A percentile compares a stretch with the other conserved stretches of the same genome.
Evolutionary conservation across 2,329 filamentous ascomycete species (phyloP).

Genomic region (Colletotrichum brevisporum): DNA sequence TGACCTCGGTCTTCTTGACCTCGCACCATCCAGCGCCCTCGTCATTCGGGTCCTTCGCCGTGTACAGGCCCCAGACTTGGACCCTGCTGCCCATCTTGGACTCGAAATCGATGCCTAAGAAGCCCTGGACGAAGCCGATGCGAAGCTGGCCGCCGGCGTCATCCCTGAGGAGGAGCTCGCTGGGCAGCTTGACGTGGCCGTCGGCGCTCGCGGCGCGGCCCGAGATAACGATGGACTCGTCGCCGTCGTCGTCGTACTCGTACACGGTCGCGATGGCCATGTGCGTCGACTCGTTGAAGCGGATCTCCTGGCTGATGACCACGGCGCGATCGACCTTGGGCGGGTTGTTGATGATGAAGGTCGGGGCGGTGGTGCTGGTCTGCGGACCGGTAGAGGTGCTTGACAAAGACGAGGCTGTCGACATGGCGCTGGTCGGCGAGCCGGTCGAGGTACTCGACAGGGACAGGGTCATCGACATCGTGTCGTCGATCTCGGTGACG

Average conservation of each 20-base stretch:
- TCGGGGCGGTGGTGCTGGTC: background rate
- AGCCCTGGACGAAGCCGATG: background rate
- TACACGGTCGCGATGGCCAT: constrained; percentile 7
- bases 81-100: background rate
- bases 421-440: no score
- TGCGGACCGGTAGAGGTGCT: no score
- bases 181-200: constrained; percentile 37
- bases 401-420: no score
- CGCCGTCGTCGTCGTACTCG: background rate
- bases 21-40: constrained; percentile 1
- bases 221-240: constrained; percentile 37
- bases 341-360: background rate
- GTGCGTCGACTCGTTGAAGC: background rate
- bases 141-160: background rate
- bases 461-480: no score
- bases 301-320: constrained; percentile 3
- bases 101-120: background rate
- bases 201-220: constrained; percentile 46
- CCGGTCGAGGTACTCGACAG: no score
- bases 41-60: constrained; percentile 46
- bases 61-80: background rate
- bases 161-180: background rate
- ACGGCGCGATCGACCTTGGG: constrained; percentile 2
- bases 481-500: no score
- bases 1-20: background rate